A percentile compares a stretch with the other conserved stretches of the same genome.
phyloP scores from a whole-genome alignment of 1,139 yeast genomes.

The Diutina rugosa region DNA sequence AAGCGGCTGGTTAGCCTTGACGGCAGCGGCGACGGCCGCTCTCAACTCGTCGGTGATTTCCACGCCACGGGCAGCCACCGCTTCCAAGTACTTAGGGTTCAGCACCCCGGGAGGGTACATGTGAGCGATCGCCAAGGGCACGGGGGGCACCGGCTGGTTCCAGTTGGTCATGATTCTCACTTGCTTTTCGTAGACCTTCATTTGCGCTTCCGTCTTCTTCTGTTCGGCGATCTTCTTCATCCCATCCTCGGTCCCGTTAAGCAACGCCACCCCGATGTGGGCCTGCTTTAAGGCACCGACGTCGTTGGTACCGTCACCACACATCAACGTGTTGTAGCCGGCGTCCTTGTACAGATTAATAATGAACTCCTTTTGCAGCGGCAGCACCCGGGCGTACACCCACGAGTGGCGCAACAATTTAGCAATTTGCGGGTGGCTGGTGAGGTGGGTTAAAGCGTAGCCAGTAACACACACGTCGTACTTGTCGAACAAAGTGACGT shows the following conservation, averaged over 20 bases:
- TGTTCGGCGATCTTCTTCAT: conserved; percentile 82
- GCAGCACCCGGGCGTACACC: conserved; percentile 98
- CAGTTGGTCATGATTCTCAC: conserved; percentile 64
- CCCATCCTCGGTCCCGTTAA: conserved; percentile 94
- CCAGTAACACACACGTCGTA: conserved; percentile 93
- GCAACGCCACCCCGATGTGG: conserved; percentile 90
- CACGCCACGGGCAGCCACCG: conserved; percentile 76
- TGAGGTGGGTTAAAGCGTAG: conserved; percentile 61
- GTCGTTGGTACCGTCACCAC: conserved; percentile 99
- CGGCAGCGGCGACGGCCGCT: conserved; percentile 41
- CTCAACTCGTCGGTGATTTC: conserved; percentile 57
- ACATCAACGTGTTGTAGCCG: conserved; percentile 93
- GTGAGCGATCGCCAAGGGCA: conserved; percentile 81
- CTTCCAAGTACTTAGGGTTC: conserved; percentile 80
- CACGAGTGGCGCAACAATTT: conserved; percentile 78
- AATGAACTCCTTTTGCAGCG: conserved; percentile 86
- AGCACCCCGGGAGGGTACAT: conserved; percentile 91
- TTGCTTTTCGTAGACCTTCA: conserved; percentile 75
- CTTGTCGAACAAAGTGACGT: conserved; percentile 42
- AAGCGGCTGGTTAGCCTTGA: conserved; percentile 14
- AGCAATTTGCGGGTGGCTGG: conserved; percentile 51
- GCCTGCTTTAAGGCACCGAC: conserved; percentile 99
- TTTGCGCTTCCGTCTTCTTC: conserved; percentile 52
- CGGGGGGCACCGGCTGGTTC: conserved; percentile 79
- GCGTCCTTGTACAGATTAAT: conserved; percentile 72